Conservation (phyloP, 306 rosid genomes). For the Vigna angularis region DNA sequence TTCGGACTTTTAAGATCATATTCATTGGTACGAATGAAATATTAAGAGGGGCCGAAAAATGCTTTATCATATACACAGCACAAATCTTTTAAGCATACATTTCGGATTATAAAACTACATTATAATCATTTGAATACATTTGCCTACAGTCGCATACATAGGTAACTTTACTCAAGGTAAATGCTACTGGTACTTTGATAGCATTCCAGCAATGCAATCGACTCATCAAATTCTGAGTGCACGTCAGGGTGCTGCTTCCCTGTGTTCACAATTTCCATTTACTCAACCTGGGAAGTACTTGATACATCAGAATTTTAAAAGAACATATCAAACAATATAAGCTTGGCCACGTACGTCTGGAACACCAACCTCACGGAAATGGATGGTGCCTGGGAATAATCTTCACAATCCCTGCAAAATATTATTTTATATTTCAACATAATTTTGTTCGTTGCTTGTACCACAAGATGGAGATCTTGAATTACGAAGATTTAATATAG, state of each 20-base stretch:
- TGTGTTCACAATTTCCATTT: constrained; percentile 6
- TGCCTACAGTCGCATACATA: neutral
- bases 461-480: constrained; percentile 19
- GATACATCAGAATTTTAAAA: constrained; percentile 14
- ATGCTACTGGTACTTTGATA: neutral
- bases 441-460: neutral
- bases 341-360: neutral
- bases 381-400: neutral
- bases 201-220: constrained; percentile 3
- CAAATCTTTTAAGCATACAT: constrained; percentile 4
- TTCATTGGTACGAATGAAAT: too few species aligned
- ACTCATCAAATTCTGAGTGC: neutral
- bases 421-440: neutral
- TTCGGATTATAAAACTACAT: neutral
- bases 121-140: neutral
- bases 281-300: neutral
- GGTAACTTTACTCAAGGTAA: neutral
- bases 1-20: too few species aligned
- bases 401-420: neutral
- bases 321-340: neutral
- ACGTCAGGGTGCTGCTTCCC: constrained; percentile 1
- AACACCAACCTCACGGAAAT: constrained; percentile 16
- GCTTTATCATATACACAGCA: neutral
- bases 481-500: neutral
- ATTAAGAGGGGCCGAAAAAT: too few species aligned